These are phyloP conservation scores for Eucalyptus victrix DNA, from an alignment of 345 rosid genomes.

Conservation along the genomic window DNA sequence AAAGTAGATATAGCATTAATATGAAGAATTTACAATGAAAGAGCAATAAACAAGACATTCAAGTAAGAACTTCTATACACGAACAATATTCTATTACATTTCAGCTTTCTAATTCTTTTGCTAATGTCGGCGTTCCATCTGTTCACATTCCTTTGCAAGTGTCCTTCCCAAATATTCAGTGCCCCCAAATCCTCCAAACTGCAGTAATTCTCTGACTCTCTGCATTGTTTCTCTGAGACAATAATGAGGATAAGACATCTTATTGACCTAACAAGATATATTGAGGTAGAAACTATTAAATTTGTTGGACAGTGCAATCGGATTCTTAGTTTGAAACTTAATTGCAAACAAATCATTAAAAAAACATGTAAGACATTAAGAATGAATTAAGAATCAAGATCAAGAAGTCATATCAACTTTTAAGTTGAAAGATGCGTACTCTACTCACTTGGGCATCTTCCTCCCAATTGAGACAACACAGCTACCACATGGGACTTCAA, in stretches of 20 bases:
- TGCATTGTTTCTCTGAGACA: not conserved
- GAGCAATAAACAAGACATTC: not conserved
- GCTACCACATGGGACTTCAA: slow-evolving; percentile 65
- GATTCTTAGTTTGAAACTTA: not conserved
- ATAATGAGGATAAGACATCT: not conserved
- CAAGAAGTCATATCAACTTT: not conserved
- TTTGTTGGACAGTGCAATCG: accelerated
- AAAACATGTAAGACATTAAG: not conserved
- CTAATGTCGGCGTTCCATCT: accelerated
- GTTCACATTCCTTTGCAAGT: not conserved
- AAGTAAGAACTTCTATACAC: not conserved
- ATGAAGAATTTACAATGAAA: not conserved
- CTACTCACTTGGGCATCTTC: slow-evolving; percentile 39
- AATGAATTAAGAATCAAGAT: not conserved
- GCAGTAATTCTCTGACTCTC: not conserved
- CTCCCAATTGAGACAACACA: slow-evolving; percentile 83
- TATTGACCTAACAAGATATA: accelerated
- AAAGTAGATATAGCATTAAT: too few relatives aligned
- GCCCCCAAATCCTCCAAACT: not conserved
- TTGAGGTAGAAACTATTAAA: accelerated
- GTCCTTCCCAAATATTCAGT: not conserved
- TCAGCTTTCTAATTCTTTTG: not conserved
- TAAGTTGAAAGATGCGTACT: not conserved
- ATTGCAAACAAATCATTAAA: not conserved
- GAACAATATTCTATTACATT: not conserved